These are phyloP conservation scores for Endoconidiophora laricicola DNA, from an alignment of 2,329 filamentous ascomycete species.

Conservation along the genomic window DNA sequence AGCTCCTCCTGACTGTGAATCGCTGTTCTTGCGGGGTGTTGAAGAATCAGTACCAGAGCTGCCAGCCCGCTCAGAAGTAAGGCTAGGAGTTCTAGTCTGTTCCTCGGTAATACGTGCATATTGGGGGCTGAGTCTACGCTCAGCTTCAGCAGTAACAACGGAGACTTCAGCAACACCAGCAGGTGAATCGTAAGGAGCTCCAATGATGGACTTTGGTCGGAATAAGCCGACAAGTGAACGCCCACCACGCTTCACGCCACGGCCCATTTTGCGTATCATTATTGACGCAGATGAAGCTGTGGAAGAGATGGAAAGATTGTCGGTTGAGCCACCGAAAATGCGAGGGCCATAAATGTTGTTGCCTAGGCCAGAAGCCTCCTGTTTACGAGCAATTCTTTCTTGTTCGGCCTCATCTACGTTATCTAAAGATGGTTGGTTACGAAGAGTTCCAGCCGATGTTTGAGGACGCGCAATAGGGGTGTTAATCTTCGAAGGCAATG, in stretches of 20 bases:
- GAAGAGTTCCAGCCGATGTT: conserved; percentile 29
- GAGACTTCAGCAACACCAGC: conserved; percentile 55
- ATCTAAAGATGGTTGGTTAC: conserved; percentile 43
- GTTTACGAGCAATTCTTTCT: conserved; percentile 74
- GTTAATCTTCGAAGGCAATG: not conserved
- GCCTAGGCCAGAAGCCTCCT: conserved; percentile 83
- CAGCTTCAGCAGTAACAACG: conserved; percentile 90
- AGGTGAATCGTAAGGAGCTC: conserved; percentile 52
- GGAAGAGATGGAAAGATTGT: conserved; percentile 83
- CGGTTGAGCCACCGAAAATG: conserved; percentile 78
- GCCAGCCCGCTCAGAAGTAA: conserved; percentile 32
- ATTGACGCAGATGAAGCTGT: conserved; percentile 80
- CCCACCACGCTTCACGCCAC: conserved; percentile 89
- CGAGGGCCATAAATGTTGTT: conserved; percentile 85
- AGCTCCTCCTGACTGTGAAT: not conserved
- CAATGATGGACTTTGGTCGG: conserved; percentile 80
- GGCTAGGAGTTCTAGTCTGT: conserved; percentile 62
- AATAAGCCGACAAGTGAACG: conserved; percentile 88
- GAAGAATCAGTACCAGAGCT: conserved; percentile 45
- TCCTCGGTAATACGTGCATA: conserved; percentile 19
- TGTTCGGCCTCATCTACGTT: conserved; percentile 75
- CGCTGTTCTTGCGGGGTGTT: conserved; percentile 56
- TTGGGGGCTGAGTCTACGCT: conserved; percentile 51
- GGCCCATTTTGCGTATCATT: conserved; percentile 97
- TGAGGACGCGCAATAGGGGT: conserved; percentile 10